A percentile compares a stretch with the other conserved stretches of the same genome.
phyloP scores from a whole-genome alignment of 805 yeast genomes.

The Pichia phayaonensis region DNA sequence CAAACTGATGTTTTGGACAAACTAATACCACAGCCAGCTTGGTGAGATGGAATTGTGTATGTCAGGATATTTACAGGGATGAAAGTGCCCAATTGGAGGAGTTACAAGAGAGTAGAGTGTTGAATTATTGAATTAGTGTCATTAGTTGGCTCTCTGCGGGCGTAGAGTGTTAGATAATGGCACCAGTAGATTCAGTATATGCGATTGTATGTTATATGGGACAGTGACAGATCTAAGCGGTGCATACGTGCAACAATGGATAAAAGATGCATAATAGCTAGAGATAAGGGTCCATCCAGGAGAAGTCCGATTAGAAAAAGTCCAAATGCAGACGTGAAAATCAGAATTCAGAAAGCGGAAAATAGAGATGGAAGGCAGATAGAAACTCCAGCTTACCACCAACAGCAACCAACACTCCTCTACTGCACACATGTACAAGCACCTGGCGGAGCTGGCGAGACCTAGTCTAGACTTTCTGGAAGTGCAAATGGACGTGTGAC shows the following conservation, averaged over 20 bases:
- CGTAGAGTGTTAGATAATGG: background rate
- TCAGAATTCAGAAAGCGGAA: no score
- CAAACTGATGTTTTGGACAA: background rate
- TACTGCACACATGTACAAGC: no score
- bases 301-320: no score
- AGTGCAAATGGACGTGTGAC: conserved; percentile 18
- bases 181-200: background rate
- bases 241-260: no score
- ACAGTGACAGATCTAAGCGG: background rate
- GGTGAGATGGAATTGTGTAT: background rate
- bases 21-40: background rate
- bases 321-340: no score
- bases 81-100: background rate
- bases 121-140: background rate
- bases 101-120: background rate
- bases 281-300: no score
- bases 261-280: background rate
- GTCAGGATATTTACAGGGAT: background rate
- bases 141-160: background rate
- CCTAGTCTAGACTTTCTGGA: background rate
- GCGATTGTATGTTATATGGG: background rate
- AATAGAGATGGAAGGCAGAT: no score
- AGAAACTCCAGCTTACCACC: no score
- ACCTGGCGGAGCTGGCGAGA: no score
- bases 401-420: no score